Conservation (phyloP, 208 protist species). For the Wallacemonas sp. region DNA sequence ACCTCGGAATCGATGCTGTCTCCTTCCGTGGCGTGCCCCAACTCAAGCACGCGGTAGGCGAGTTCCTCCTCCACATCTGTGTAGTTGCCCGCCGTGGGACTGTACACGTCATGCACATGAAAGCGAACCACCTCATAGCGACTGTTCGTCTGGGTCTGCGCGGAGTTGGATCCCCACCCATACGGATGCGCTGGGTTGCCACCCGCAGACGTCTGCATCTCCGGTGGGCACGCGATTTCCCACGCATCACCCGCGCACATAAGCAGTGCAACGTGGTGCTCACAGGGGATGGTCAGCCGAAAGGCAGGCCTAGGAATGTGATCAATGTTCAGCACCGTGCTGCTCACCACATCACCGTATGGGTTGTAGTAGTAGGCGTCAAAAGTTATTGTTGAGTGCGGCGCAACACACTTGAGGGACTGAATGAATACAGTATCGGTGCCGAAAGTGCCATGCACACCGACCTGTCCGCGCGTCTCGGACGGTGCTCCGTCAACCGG, state of each 20-base stretch:
- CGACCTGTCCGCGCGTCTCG: too few relatives aligned
- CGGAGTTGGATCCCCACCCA: not conserved
- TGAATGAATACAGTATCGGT: not conserved
- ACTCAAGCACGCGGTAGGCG: not conserved
- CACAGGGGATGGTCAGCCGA: slow-evolving; percentile 11
- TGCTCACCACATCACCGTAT: not conserved
- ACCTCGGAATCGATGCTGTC: not conserved
- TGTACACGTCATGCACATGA: not conserved
- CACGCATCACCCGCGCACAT: slow-evolving; percentile 47
- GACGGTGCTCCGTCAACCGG: too few relatives aligned
- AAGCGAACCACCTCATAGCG: slow-evolving; percentile 1
- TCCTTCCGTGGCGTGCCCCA: not conserved
- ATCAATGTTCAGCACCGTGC: not conserved
- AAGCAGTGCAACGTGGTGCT: slow-evolving; percentile 17
- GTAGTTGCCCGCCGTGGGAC: not conserved
- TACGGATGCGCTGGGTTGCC: slow-evolving; percentile 1
- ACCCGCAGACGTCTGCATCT: not conserved
- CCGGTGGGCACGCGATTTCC: slow-evolving; percentile 34
- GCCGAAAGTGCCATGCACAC: too few relatives aligned
- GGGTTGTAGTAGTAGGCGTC: not conserved
- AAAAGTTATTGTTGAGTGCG: not conserved
- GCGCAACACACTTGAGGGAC: not conserved
- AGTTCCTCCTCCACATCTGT: not conserved
- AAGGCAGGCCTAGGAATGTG: not conserved
- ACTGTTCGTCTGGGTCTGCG: not conserved